Base-by-base conservation (phyloP, 768 basidiomycete genomes). In the Rhodotorula diobovata region DNA sequence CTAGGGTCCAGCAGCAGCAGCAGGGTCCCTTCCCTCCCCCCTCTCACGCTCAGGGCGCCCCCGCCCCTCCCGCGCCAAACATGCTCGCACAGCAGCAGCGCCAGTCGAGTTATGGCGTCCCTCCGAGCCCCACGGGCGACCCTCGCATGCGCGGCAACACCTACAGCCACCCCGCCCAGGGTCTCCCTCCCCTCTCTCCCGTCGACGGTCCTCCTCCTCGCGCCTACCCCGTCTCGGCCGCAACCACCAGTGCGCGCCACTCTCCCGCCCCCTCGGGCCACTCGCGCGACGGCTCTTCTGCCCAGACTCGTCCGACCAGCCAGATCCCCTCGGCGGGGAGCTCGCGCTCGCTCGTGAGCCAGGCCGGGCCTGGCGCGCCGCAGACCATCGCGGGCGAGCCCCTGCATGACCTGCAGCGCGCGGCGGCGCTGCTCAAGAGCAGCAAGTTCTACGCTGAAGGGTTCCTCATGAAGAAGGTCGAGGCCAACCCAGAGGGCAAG, bases 401-500 rank as follows among this genome's bases (percentile, higher is more conserved):
- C 15, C 53, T 75, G 45, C 73, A 75, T 30, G 73, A 75, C 54
- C 46, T 75, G n/a, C 35, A 53, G 1, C 25, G 73, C 18, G 73
- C 73, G 12, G 32, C 68, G n/a, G 53, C 61, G 4, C 45, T 75
- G 15, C 61, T 75, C 37, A 75, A 71, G 57, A 63, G 66, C 30
- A 66, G 59, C 56, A 75, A 75, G 64, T 75, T 75, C 61, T 75
- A 75, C 61, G 73, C 73, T 15, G 73, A 75, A 45, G 71, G 74
- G 8, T 75, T 72, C 63, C 86, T 94, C 30, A 83, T 90, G 25
- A 87, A 89, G 62, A 84, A 85, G 39, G 83, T 90, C 71, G 91
- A 93, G 79, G 85, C 88, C n/a, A 86, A 87, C 72, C 82, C 90
- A 1, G 89, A 90, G 79, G 90, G 91, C 32, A 84, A 87, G 75